These are phyloP conservation scores for Dactylis glomerata DNA, from an alignment of 176 grass and related monocot species.

Conservation along the genomic window DNA sequence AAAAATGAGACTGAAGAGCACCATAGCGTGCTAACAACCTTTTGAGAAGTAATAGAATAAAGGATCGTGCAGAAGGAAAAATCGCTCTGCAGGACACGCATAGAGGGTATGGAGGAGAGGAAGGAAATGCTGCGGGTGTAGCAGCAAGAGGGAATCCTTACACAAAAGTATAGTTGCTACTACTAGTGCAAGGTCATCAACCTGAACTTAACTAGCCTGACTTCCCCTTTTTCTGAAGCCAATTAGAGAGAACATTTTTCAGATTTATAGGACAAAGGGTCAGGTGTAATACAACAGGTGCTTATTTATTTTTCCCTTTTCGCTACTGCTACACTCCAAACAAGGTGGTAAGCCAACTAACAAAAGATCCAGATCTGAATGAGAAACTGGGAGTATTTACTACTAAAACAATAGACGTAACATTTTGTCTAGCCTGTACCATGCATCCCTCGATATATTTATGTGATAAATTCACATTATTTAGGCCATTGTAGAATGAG, in stretches of 20 bases:
- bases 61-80: neutral
- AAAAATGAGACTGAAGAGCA: neutral
- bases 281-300: neutral
- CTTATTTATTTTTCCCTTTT: neutral
- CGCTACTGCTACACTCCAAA: conserved; percentile 7
- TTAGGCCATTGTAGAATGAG: neutral
- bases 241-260: neutral
- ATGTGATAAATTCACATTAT: neutral
- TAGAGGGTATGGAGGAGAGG: neutral
- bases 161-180: neutral
- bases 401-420: no score
- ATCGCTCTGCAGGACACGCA: neutral
- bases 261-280: neutral
- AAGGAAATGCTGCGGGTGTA: neutral
- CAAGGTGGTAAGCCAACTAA: conserved; percentile 36
- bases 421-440: no score
- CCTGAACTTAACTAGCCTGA: neutral
- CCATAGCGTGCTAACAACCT: neutral
- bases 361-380: conserved; percentile 31
- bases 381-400: neutral
- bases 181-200: neutral
- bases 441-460: neutral
- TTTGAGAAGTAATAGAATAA: neutral
- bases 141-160: neutral
- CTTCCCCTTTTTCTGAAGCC: neutral